Percentiles rank a stretch among this genome's conserved stretches.
These are phyloP conservation scores for Phytophthora pistaciae DNA, from an alignment of 352 stramenopile genomes.

Conservation along the genomic window DNA sequence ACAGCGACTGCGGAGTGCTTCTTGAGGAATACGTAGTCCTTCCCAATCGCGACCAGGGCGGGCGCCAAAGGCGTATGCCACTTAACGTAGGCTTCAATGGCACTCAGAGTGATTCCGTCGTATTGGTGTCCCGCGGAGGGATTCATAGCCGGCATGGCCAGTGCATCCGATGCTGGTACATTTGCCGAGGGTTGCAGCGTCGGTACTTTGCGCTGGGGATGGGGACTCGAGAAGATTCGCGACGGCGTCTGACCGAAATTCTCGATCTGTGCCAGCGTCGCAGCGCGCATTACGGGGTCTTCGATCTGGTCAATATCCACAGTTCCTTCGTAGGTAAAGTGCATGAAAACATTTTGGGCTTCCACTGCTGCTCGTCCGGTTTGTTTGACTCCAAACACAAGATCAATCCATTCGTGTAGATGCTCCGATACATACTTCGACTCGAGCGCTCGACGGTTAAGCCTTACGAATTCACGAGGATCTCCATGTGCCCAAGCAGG, in stretches of 20 bases:
- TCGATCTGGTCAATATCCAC: slow-evolving; percentile 85
- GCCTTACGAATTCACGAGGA: slow-evolving; percentile 94
- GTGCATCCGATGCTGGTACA: neutral
- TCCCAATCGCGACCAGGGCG: slow-evolving; percentile 74
- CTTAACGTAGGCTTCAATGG: slow-evolving; percentile 78
- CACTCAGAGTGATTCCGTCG: slow-evolving; percentile 65
- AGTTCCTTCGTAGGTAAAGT: slow-evolving; percentile 86
- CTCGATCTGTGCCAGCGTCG: slow-evolving; percentile 93
- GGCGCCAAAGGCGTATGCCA: slow-evolving; percentile 80
- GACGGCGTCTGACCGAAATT: slow-evolving; percentile 92
- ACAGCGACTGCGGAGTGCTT: slow-evolving; percentile 43
- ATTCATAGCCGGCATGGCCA: slow-evolving; percentile 11
- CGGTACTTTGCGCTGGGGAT: slow-evolving; percentile 72
- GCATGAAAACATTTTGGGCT: slow-evolving; percentile 94
- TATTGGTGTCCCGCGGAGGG: slow-evolving; percentile 48
- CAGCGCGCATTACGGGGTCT: slow-evolving; percentile 92
- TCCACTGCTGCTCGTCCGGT: slow-evolving; percentile 92
- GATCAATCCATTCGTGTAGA: slow-evolving; percentile 98
- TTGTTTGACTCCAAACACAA: slow-evolving; percentile 98
- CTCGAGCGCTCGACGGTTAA: slow-evolving; percentile 96
- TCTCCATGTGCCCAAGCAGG: slow-evolving; percentile 95
- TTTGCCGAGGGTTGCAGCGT: slow-evolving; percentile 21
- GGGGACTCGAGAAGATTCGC: slow-evolving; percentile 71
- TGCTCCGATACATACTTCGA: slow-evolving; percentile 96
- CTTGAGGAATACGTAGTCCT: slow-evolving; percentile 82